A percentile compares a stretch with the other conserved stretches of the same genome.
These are phyloP conservation scores for Chlamydomonas asymmetrica DNA, from an alignment of 139 green algal genomes.

Conservation along the genomic window DNA sequence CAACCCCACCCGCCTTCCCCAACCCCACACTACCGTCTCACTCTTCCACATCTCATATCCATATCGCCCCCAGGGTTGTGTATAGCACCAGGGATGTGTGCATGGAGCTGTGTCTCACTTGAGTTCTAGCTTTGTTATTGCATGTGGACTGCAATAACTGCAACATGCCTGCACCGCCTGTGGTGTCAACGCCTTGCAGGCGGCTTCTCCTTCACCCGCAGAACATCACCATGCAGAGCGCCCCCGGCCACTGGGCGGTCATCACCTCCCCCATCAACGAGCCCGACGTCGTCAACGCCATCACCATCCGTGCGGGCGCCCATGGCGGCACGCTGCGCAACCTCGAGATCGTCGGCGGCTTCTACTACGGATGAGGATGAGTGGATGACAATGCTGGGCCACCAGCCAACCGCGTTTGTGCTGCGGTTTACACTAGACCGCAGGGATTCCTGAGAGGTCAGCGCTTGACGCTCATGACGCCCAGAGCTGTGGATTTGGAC, in stretches of 20 bases:
- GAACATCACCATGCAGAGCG: constrained; percentile 23
- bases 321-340: constrained; percentile 8
- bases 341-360: constrained; percentile 19
- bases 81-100: neutral
- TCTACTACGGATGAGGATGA: constrained; percentile 29
- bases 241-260: constrained; percentile 27
- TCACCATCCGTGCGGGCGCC: constrained; percentile 14
- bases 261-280: constrained; percentile 8
- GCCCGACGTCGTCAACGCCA: constrained; percentile 13
- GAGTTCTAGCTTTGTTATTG: neutral
- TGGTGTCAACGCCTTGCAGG: neutral
- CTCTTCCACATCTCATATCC: too few relatives aligned
- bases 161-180: neutral
- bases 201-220: constrained; percentile 9
- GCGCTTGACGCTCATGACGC: too few relatives aligned
- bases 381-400: too few relatives aligned
- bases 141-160: neutral
- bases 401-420: too few relatives aligned
- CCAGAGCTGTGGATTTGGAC: too few relatives aligned
- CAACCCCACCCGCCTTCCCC: too few relatives aligned
- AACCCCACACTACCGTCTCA: too few relatives aligned
- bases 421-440: too few relatives aligned
- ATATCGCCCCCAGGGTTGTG: too few relatives aligned
- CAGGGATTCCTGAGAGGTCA: too few relatives aligned
- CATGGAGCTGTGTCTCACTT: neutral